These are phyloP conservation scores for Scolecobasidium constrictum DNA, from an alignment of 2,329 filamentous ascomycete species.

Conservation along the genomic window DNA sequence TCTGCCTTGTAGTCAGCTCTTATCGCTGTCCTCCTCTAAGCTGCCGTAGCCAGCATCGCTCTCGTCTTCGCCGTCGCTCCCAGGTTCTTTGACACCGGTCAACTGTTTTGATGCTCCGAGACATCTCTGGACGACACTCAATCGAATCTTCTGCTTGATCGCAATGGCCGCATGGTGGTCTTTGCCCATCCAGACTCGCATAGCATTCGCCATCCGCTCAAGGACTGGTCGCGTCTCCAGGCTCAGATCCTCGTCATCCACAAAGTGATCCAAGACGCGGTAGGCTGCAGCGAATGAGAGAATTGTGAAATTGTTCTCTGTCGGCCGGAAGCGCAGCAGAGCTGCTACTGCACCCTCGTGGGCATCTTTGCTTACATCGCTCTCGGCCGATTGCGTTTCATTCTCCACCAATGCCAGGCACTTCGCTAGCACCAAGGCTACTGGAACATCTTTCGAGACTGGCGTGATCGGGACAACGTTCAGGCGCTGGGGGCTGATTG, in stretches of 20 bases:
- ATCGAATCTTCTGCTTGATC: neutral
- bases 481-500: conserved; percentile 15
- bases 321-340: conserved; percentile 25
- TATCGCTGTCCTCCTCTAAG: conserved; percentile 24
- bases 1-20: too few species aligned
- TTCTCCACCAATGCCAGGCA: conserved; percentile 40
- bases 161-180: neutral
- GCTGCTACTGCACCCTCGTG: conserved; percentile 15
- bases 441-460: conserved; percentile 44
- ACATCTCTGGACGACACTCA: conserved; percentile 4
- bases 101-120: conserved; percentile 1
- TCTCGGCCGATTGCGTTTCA: conserved; percentile 22
- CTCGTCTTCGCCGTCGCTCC: neutral
- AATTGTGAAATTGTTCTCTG: conserved; percentile 29
- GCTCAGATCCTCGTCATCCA: conserved; percentile 16
- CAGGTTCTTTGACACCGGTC: conserved; percentile 1
- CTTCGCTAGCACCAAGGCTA: conserved; percentile 49
- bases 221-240: neutral
- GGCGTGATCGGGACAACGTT: conserved; percentile 44
- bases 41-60: neutral
- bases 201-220: conserved; percentile 3
- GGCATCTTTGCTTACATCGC: conserved; percentile 13
- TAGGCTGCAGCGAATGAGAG: conserved; percentile 35
- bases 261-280: conserved; percentile 28
- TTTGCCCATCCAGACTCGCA: conserved; percentile 9